Evolutionary conservation across 257 asterid species (phyloP).

Genomic region (Solanum chilense): DNA sequence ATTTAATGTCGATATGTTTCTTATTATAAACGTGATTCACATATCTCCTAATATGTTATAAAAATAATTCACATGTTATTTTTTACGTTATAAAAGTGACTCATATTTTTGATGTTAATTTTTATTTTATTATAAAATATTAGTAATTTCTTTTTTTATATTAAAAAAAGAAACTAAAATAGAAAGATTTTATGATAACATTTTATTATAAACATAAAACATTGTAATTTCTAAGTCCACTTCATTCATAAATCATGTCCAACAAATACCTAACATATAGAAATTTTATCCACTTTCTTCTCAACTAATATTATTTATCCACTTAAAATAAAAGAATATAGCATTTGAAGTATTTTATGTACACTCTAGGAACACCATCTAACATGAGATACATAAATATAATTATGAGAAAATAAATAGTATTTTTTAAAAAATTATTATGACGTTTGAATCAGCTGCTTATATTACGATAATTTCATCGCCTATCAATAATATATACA

Average conservation of each 20-base stretch:
- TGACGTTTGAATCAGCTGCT: no score
- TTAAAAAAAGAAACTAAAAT: background rate
- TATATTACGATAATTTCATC: background rate
- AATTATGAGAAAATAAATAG: no score
- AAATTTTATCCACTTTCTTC: background rate
- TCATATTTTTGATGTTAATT: no score
- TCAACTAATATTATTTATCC: background rate
- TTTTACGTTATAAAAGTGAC: no score
- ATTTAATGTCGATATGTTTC: no score
- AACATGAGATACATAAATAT: background rate
- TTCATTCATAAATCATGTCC: background rate
- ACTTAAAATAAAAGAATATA: no score
- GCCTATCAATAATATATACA: no score
- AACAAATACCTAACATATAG: background rate
- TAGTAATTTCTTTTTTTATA: no score
- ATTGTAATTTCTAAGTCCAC: background rate
- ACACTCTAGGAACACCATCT: background rate
- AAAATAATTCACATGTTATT: no score
- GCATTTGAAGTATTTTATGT: background rate
- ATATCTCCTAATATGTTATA: no score
- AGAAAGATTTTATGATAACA: background rate
- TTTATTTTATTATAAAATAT: background rate
- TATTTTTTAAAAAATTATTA: no score
- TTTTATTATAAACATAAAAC: background rate
- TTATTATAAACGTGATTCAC: no score